Base-by-base conservation (phyloP, 2,329 filamentous ascomycete species). In the Balansia obtecta region DNA sequence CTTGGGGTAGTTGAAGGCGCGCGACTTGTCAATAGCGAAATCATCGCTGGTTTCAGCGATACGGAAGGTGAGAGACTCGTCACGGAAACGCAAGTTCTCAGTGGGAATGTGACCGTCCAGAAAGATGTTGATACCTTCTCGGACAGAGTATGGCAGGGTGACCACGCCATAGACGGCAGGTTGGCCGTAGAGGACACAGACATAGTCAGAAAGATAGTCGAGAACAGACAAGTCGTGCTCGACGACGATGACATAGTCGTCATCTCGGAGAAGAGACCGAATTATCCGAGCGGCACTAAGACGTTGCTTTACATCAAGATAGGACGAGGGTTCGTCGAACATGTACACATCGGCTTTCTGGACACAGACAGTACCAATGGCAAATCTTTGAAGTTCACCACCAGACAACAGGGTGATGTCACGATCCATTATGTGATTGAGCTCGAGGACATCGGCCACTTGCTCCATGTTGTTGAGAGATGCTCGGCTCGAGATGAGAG, bases 101-200 rank as follows among this genome's bases (percentile, higher is more conserved):
- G 93, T 97, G 18, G 93, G 93, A 52, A 97, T 95, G 70, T 97
- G 89, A 57, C 93, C 93, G 62, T 98, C 93, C 50, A 98, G 77
- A 83, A 97, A 98, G 67, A 97, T 95, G 66, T 96, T 97, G 82
- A 97, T 96, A 70, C 90, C 93, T 80, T 98, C 93, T 65, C 93
- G 88, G 53, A 98, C 93, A 3, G 93, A 97, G 62, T 93, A 80
- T 47, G 93, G 93, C 20, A 97, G 80, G 27, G 93, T 97, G 46
- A 98, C 93, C 47, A 98, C 93, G 82, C 93, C 93, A 61, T 98
- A 98, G 44, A 96, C 83, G 45, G 93, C 93, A 38, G 93, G 93
- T 70, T 86, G 83, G 59, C 93, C 94, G 71, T 98, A 98, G 11
- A 98, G 83, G 54, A 96, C 88, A 65, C 93, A 98, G 62, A 98